Percentiles rank a stretch among this genome's conserved stretches.
Conservation (phyloP, 2,329 filamentous ascomycete genomes). For the Ophiostoma sp. region DNA sequence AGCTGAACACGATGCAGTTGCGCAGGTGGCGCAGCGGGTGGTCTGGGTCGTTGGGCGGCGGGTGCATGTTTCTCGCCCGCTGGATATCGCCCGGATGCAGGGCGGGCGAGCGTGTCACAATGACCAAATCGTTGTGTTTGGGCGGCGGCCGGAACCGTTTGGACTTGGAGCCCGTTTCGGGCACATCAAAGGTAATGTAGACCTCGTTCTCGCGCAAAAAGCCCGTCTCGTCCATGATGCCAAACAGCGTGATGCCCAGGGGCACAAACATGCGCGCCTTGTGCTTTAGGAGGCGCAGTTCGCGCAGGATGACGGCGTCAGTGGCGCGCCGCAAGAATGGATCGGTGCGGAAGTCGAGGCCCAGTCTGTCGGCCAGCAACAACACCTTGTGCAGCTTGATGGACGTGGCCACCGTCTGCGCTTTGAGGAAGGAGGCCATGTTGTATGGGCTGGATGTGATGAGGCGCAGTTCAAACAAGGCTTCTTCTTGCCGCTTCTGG, state of each 20-base stretch:
- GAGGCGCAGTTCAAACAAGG: slow-evolving; percentile 58
- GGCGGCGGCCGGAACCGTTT: slow-evolving; percentile 30
- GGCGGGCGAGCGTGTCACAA: slow-evolving; percentile 78
- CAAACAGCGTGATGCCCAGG: slow-evolving; percentile 73
- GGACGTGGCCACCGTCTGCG: slow-evolving; percentile 59
- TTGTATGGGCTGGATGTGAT: slow-evolving; percentile 61
- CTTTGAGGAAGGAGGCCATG: slow-evolving; percentile 65
- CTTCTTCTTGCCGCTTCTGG: slow-evolving; percentile 61
- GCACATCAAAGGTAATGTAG: slow-evolving; percentile 53
- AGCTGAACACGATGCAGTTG: slow-evolving; percentile 80
- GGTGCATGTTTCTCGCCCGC: slow-evolving; percentile 60
- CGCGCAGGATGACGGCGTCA: slow-evolving; percentile 68
- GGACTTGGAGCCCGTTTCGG: slow-evolving; percentile 23
- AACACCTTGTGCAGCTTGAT: slow-evolving; percentile 65
- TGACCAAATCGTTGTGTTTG: slow-evolving; percentile 44
- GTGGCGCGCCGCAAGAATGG: slow-evolving; percentile 68
- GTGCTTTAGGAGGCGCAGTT: slow-evolving; percentile 74
- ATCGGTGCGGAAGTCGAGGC: slow-evolving; percentile 67
- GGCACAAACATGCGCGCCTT: slow-evolving; percentile 72
- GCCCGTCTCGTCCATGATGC: slow-evolving; percentile 79
- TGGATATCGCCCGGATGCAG: slow-evolving; percentile 82
- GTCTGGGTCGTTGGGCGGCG: slow-evolving; percentile 42
- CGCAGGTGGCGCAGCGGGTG: slow-evolving; percentile 63
- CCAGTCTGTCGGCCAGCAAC: slow-evolving; percentile 55
- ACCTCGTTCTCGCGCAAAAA: slow-evolving; percentile 67